These are phyloP conservation scores for Pseudocercospora fuligena DNA, from an alignment of 2,329 filamentous ascomycete species.

Conservation along the genomic window DNA sequence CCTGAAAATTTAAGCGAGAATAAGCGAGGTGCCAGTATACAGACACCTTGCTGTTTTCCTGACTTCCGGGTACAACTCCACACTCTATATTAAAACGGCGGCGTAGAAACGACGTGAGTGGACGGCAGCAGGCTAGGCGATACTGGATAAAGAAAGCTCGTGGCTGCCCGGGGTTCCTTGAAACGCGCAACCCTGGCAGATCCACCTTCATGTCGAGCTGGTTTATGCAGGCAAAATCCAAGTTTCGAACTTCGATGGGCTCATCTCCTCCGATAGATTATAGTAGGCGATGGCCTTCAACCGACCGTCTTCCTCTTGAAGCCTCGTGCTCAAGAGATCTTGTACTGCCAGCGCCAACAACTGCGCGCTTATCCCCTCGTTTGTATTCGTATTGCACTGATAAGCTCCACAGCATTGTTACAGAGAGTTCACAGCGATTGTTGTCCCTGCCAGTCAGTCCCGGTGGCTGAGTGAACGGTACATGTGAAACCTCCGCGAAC, in stretches of 20 bases:
- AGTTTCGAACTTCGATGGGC: conserved; percentile 21
- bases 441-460: background rate
- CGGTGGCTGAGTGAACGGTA: conserved; percentile 8
- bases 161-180: conserved; percentile 18
- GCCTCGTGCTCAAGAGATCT: background rate
- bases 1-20: too few species aligned
- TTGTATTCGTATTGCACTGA: background rate
- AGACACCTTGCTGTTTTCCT: background rate
- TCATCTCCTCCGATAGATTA: conserved; percentile 26
- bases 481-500: conserved; percentile 3
- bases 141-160: conserved; percentile 11
- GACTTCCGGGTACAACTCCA: conserved; percentile 7
- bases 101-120: conserved; percentile 12
- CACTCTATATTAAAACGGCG: conserved; percentile 8
- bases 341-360: background rate
- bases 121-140: background rate
- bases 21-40: too few species aligned
- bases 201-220: conserved; percentile 19
- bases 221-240: conserved; percentile 22
- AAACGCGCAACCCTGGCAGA: conserved; percentile 18
- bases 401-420: background rate
- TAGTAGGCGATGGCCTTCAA: conserved; percentile 1
- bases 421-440: background rate
- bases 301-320: background rate
- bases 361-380: background rate